Conservation (phyloP, 148 eudicot species). For the Fallopia convolvulus region DNA sequence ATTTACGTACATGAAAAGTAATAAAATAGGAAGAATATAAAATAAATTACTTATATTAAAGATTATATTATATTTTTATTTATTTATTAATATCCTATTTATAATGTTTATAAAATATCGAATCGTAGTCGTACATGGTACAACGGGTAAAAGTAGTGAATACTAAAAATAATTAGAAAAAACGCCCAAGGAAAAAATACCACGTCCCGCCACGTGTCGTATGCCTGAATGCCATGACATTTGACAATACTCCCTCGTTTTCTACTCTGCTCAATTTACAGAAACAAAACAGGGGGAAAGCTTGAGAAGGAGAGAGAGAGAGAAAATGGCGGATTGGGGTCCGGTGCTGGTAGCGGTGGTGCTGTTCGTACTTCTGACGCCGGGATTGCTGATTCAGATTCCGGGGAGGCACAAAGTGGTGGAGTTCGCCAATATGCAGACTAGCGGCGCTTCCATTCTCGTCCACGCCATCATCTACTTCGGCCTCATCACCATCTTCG, state of each 20-base stretch:
- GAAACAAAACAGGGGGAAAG: background rate
- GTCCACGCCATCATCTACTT: conserved; percentile 13
- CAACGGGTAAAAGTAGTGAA: too few relatives aligned
- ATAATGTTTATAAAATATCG: too few relatives aligned
- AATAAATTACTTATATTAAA: too few relatives aligned
- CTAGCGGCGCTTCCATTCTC: conserved; percentile 8
- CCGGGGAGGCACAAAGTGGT: conserved; percentile 5
- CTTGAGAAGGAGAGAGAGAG: background rate
- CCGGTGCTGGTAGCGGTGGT: conserved; percentile 5
- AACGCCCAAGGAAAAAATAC: too few relatives aligned
- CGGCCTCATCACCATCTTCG: conserved; percentile 12
- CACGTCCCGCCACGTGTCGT: too few relatives aligned
- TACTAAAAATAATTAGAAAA: too few relatives aligned
- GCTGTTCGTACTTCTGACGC: conserved; percentile 1
- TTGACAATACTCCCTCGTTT: background rate
- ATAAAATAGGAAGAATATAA: too few relatives aligned
- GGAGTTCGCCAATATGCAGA: conserved; percentile 12
- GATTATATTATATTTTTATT: too few relatives aligned
- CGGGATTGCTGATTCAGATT: conserved; percentile 1
- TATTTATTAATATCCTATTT: too few relatives aligned
- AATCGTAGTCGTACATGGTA: too few relatives aligned
- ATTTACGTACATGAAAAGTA: too few relatives aligned
- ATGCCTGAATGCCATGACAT: background rate
- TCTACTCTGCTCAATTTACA: background rate
- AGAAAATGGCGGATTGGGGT: conserved; percentile 12